A percentile compares a stretch with the other conserved stretches of the same genome.
Evolutionary conservation across 108 stramenopile species (phyloP).

Genomic region (Schizochytrium sp.): DNA sequence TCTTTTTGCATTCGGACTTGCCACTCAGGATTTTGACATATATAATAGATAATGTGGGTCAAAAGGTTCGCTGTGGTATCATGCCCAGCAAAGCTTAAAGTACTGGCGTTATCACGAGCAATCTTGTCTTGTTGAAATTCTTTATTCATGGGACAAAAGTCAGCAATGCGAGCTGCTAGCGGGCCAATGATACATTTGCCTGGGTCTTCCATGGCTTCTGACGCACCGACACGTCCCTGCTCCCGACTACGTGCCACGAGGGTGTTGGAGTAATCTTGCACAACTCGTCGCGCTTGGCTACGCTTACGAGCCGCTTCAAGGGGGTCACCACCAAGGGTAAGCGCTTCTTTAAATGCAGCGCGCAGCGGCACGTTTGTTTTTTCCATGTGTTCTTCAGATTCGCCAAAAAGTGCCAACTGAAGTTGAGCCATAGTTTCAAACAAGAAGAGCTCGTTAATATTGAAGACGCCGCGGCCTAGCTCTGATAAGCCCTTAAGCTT

Average conservation of each 20-base stretch:
- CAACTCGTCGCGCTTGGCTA: constrained; percentile 9
- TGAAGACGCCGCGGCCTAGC: background rate
- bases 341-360: constrained; percentile 35
- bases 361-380: constrained; percentile 52
- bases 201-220: constrained; percentile 41
- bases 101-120: constrained; percentile 21
- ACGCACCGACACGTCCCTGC: constrained; percentile 29
- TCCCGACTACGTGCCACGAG: constrained; percentile 4
- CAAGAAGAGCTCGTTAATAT: constrained; percentile 46
- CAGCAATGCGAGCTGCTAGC: background rate
- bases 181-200: background rate
- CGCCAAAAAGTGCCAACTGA: constrained; percentile 41
- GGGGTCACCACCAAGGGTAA: background rate
- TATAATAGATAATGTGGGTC: constrained; percentile 43
- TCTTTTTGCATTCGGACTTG: background rate
- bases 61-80: constrained; percentile 58
- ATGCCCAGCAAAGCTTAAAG: constrained; percentile 44
- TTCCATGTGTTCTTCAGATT: constrained; percentile 21
- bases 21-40: constrained; percentile 17
- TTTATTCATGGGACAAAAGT: background rate
- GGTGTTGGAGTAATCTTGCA: constrained; percentile 50
- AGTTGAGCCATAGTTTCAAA: constrained; percentile 51
- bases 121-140: background rate
- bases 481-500: constrained; percentile 10
- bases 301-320: constrained; percentile 17